A percentile compares a stretch with the other conserved stretches of the same genome.
phyloP scores from a whole-genome alignment of 2,329 filamentous ascomycete species.

The Lasiodiplodia theobromae region DNA sequence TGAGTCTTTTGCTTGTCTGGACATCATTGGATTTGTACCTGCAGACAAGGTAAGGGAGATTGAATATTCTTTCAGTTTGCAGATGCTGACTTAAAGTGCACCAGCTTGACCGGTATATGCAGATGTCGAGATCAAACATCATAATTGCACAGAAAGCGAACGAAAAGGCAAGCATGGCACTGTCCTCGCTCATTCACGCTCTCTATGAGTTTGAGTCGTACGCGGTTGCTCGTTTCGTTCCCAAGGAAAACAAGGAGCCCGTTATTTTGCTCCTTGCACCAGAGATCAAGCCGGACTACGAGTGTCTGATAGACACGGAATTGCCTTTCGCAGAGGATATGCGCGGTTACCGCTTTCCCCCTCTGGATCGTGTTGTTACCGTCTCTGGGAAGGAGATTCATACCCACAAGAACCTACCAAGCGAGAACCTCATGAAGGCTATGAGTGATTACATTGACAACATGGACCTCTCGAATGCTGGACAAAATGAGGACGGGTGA shows the following conservation, averaged over 20 bases:
- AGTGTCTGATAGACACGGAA: slow-evolving; percentile 88
- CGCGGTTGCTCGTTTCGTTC: slow-evolving; percentile 83
- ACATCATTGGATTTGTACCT: slow-evolving; percentile 86
- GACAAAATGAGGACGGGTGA: slow-evolving; percentile 70
- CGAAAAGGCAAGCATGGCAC: slow-evolving; percentile 79
- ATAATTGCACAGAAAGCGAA: slow-evolving; percentile 80
- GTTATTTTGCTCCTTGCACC: slow-evolving; percentile 80
- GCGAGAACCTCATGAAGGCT: slow-evolving; percentile 72
- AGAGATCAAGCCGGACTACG: slow-evolving; percentile 76
- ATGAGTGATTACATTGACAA: slow-evolving; percentile 93
- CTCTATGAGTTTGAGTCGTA: slow-evolving; percentile 85
- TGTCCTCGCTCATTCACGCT: slow-evolving; percentile 89
- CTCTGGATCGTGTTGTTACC: slow-evolving; percentile 85
- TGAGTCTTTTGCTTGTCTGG: slow-evolving; percentile 75
- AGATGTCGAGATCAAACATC: slow-evolving; percentile 80
- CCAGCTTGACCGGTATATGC: slow-evolving; percentile 82
- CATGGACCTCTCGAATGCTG: slow-evolving; percentile 83
- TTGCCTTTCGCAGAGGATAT: slow-evolving; percentile 94
- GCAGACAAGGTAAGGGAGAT: slow-evolving; percentile 66
- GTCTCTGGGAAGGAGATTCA: slow-evolving; percentile 81
- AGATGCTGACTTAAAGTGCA: neutral
- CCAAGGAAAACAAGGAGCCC: slow-evolving; percentile 83
- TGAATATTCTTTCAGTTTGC: neutral
- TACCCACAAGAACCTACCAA: slow-evolving; percentile 84
- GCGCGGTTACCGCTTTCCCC: slow-evolving; percentile 88